phyloP scores from a whole-genome alignment of 179 eudicot genomes.

The Carnegiea gigantea region DNA sequence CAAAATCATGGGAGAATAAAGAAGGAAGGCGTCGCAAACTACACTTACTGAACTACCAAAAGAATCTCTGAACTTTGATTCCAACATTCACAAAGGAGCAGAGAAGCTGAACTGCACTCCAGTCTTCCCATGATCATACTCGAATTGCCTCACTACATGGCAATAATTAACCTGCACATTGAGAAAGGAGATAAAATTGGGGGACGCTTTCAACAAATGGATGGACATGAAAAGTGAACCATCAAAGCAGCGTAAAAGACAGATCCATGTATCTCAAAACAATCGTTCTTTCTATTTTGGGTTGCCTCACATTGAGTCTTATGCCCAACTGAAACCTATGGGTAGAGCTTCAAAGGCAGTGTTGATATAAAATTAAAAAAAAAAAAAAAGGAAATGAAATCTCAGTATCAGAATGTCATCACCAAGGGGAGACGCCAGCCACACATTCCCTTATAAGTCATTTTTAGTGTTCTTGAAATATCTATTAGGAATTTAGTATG shows the following conservation, averaged over 20 bases:
- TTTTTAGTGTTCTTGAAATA: too few relatives aligned
- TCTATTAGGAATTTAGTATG: too few relatives aligned
- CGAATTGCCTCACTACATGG: slow-evolving; percentile 65
- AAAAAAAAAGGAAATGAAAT: too few relatives aligned
- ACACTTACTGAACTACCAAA: slow-evolving; percentile 9
- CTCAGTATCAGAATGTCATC: too few relatives aligned
- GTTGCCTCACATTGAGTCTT: background rate
- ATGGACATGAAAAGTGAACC: slow-evolving; percentile 4
- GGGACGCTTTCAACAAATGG: background rate
- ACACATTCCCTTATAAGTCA: background rate
- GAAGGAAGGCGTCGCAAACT: background rate
- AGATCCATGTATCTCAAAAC: background rate
- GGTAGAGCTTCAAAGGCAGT: too few relatives aligned
- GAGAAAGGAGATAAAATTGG: background rate
- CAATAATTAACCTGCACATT: slow-evolving; percentile 74
- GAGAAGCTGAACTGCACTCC: slow-evolving; percentile 93
- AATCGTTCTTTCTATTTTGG: background rate
- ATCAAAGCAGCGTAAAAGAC: background rate
- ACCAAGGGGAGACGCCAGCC: background rate
- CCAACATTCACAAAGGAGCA: slow-evolving; percentile 46
- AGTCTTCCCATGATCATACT: slow-evolving; percentile 75
- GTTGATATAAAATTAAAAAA: background rate
- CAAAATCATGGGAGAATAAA: slow-evolving; percentile 19
- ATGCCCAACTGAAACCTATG: background rate
- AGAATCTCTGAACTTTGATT: slow-evolving; percentile 17